Base-by-base conservation (phyloP, 495 filamentous ascomycete genomes). In the Penicillium roqueforti region DNA sequence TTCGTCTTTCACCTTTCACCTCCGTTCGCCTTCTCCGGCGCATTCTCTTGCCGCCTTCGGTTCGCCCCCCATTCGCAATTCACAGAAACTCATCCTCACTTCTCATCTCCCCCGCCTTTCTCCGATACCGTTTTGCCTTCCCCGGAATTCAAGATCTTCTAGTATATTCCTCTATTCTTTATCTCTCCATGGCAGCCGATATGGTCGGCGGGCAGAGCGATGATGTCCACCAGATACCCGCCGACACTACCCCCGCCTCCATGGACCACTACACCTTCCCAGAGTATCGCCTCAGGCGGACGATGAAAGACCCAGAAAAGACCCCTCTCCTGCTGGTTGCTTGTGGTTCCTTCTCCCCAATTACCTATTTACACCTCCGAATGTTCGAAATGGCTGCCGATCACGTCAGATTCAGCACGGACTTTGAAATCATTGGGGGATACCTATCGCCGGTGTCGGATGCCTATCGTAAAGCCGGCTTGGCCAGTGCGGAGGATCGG, bases 361-460 rank as follows among this genome's bases (percentile, higher is more conserved):
- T 74, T 51, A 95, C 89, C 25, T 91, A 86, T 69, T 81, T 96
- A 28, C 90, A 96, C 67, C 78, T 96, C 48, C 88, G 91, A 66
- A 92, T 96, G 90, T 95, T 95, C 64, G 91, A 95, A 60, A 89
- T 92, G 86, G 89, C 89, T 3, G 80, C 82, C 61, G 87, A 92
- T 75, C 89, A 86, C 69, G 84, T 84, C 58, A 82, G 84, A 47
- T 85, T 91, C 70, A 88, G 85, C 72, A 90, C 88, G 36, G 77
- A 89, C 29, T 96, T 86, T 65, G 92, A 97, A 68, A 79, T 97
- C 16, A 76, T 95, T 25, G 91, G 87, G 34, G 91, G 88, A 19
- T 95, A 91, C 68, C 71, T 95, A 41, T 87, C 83, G 34, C 86
- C 86, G 22, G 87, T 91, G 31, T 86, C 84, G 48, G 92, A 95